Conservation (phyloP, 495 filamentous ascomycete genomes). For the Aspergillus homomorphus region DNA sequence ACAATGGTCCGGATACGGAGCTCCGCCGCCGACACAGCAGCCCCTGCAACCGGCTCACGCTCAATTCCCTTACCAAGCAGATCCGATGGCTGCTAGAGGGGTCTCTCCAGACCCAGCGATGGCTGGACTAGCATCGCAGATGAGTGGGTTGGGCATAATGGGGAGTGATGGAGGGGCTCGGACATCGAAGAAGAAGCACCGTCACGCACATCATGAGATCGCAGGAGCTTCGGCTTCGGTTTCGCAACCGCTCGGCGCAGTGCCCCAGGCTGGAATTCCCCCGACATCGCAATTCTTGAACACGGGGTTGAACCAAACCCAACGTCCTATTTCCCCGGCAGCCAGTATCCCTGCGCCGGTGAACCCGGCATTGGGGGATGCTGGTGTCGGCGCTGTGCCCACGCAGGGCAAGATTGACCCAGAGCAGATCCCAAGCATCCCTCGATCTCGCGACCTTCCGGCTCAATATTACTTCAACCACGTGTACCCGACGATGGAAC, state of each 20-base stretch:
- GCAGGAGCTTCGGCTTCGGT: constrained; percentile 52
- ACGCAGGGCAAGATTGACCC: constrained; percentile 80
- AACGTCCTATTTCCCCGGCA: constrained; percentile 51
- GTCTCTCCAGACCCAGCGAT: constrained; percentile 39
- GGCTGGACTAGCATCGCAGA: constrained; percentile 74
- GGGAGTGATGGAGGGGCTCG: constrained; percentile 54
- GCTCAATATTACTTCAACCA: constrained; percentile 81
- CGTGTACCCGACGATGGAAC: constrained; percentile 91
- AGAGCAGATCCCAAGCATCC: constrained; percentile 91
- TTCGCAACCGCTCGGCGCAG: constrained; percentile 64
- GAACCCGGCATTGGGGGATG: constrained; percentile 36
- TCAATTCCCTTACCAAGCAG: constrained; percentile 33
- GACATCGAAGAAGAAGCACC: constrained; percentile 83
- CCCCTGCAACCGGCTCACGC: constrained; percentile 18
- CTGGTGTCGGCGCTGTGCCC: constrained; percentile 43
- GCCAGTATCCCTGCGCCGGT: constrained; percentile 47
- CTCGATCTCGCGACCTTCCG: constrained; percentile 73
- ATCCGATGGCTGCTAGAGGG: constrained; percentile 31
- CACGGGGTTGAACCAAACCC: constrained; percentile 55
- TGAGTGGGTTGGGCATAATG: constrained; percentile 76
- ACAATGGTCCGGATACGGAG: constrained; percentile 46
- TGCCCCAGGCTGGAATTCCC: constrained; percentile 52
- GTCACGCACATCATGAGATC: constrained; percentile 88
- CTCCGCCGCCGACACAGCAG: constrained; percentile 30
- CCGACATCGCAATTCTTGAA: constrained; percentile 70